A percentile compares a stretch with the other conserved stretches of the same genome.
phyloP scores from a whole-genome alignment of 768 basidiomycete genomes.

The Agrocybe chaxingu region DNA sequence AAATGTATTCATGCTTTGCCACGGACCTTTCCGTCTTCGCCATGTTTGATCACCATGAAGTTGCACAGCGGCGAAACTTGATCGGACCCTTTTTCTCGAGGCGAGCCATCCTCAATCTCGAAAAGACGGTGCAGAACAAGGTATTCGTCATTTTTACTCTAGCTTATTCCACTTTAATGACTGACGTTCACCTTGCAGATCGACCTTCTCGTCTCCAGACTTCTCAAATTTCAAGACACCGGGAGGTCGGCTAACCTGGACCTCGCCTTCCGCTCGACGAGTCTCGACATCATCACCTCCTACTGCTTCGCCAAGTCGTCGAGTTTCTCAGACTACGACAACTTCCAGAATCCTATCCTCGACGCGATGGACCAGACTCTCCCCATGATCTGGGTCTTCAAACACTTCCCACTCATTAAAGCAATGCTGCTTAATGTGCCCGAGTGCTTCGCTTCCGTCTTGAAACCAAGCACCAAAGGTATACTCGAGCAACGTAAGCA shows the following conservation, averaged over 20 bases:
- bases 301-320: constrained; percentile 35
- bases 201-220: constrained; percentile 27
- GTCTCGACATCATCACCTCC: constrained; percentile 36
- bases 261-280: constrained; percentile 35
- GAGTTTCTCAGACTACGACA: constrained; percentile 23
- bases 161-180: not conserved
- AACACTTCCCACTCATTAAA: constrained; percentile 32
- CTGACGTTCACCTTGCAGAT: constrained; percentile 17
- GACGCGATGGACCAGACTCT: constrained; percentile 32
- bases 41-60: constrained; percentile 30
- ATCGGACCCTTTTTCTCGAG: constrained; percentile 39
- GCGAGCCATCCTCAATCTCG: constrained; percentile 33
- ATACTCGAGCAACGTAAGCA: constrained; percentile 30
- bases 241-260: constrained; percentile 29
- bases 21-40: constrained; percentile 35
- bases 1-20: constrained; percentile 35
- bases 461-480: constrained; percentile 32
- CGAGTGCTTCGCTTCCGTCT: constrained; percentile 28
- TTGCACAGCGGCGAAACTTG: constrained; percentile 28
- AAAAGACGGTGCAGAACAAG: constrained; percentile 31
- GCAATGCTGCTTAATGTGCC: constrained; percentile 28
- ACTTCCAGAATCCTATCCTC: constrained; percentile 32
- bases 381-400: constrained; percentile 35
- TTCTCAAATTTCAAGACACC: constrained; percentile 20
- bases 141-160: constrained; percentile 11